A percentile compares a stretch with the other conserved stretches of the same genome.
These are phyloP conservation scores for Aspergillus aculeatinus DNA, from an alignment of 2,329 filamentous ascomycete genomes.

Conservation along the genomic window DNA sequence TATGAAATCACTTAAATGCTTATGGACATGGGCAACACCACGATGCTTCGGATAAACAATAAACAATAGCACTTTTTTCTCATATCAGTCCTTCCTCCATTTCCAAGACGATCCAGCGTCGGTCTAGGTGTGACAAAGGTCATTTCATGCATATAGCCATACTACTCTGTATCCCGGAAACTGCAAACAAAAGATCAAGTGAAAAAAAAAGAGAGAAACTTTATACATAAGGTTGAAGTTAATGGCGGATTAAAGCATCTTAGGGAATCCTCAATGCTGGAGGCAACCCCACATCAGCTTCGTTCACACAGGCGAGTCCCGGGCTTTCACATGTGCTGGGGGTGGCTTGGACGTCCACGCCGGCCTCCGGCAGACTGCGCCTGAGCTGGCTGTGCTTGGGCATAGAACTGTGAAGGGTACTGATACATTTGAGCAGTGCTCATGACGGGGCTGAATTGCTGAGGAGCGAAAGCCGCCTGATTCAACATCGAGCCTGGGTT, in stretches of 20 bases:
- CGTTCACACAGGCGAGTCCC: not conserved
- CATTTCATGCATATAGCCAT: conserved; percentile 34
- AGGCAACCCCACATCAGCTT: conserved; percentile 16
- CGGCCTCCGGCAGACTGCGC: conserved; percentile 50
- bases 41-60: conserved; percentile 16
- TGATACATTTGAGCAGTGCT: conserved; percentile 50
- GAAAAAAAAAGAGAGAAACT: conserved; percentile 21
- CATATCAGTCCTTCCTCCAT: conserved; percentile 25
- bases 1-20: conserved; percentile 12
- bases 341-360: conserved; percentile 54
- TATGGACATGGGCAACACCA: conserved; percentile 18
- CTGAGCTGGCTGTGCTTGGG: conserved; percentile 44
- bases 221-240: conserved; percentile 39
- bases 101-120: conserved; percentile 44
- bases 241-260: conserved; percentile 32
- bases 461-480: conserved; percentile 47
- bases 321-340: conserved; percentile 6
- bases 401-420: conserved; percentile 53
- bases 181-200: conserved; percentile 17
- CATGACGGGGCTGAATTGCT: conserved; percentile 48
- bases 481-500: conserved; percentile 47
- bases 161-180: conserved; percentile 31
- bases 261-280: conserved; percentile 34
- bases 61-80: conserved; percentile 26
- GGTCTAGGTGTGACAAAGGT: conserved; percentile 32